phyloP scores from a whole-genome alignment of 192 early-diverging fungal species.

The Gonapodya sp. region DNA sequence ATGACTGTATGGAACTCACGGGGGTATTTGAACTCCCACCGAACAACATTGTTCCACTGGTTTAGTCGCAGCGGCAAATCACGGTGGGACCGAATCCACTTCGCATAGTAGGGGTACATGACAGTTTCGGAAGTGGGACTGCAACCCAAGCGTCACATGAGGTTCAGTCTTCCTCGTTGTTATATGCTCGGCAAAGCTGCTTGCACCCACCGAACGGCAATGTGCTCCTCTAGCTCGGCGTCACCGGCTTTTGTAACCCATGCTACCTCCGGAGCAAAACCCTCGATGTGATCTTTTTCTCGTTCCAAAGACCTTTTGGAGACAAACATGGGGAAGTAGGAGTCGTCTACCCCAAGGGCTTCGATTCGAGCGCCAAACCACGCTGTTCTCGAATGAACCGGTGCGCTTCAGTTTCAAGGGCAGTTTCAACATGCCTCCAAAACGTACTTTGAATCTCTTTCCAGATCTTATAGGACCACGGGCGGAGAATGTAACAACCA shows the following conservation, averaged over 20 bases:
- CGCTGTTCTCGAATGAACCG: slow-evolving; percentile 26
- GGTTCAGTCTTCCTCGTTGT: too few species aligned
- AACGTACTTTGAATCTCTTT: slow-evolving; percentile 78
- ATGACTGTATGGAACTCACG: slow-evolving; percentile 35
- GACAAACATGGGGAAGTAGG: slow-evolving; percentile 99
- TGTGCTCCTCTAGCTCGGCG: slow-evolving; percentile 86
- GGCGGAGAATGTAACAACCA: slow-evolving; percentile 98
- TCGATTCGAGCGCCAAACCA: slow-evolving; percentile 88
- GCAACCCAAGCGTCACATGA: too few species aligned
- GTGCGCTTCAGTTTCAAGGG: slow-evolving; percentile 8
- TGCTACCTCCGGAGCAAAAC: slow-evolving; percentile 99
- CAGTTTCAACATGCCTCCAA: slow-evolving; percentile 12
- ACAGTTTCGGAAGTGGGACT: slow-evolving; percentile 95
- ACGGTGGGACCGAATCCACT: slow-evolving; percentile 95
- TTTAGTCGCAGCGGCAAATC: slow-evolving; percentile 94
- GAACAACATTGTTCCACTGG: slow-evolving; percentile 99
- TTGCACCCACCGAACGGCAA: slow-evolving; percentile 67
- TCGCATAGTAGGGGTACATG: slow-evolving; percentile 98
- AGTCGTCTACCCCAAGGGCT: slow-evolving; percentile 88
- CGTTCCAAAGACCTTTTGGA: slow-evolving; percentile 72
- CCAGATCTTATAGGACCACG: slow-evolving; percentile 93
- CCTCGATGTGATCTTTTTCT: slow-evolving; percentile 99
- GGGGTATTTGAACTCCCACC: slow-evolving; percentile 99
- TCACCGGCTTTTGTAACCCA: slow-evolving; percentile 97
- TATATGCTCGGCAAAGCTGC: too few species aligned